phyloP scores from a whole-genome alignment of 495 filamentous ascomycete genomes.

The Filosporella fistucella region DNA sequence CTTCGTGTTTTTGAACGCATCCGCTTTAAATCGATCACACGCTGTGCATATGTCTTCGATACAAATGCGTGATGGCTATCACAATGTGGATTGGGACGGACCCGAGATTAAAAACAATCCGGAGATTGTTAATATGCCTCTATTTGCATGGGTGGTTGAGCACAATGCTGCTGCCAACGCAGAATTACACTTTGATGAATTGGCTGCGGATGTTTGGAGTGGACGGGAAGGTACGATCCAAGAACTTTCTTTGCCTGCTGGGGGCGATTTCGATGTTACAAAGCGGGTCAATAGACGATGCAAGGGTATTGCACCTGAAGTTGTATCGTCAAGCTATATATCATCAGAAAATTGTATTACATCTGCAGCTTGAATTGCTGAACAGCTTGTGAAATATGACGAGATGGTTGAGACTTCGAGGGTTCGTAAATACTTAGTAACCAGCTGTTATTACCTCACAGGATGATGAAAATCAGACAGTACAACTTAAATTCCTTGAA shows the following conservation, averaged over 20 bases:
- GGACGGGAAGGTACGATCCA: background rate
- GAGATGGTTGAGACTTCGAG: too few relatives aligned
- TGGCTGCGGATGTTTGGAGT: background rate
- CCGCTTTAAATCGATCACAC: background rate
- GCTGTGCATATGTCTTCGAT: background rate
- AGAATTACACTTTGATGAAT: conserved; percentile 35
- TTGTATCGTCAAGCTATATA: too few relatives aligned
- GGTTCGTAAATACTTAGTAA: too few relatives aligned
- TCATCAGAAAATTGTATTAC: too few relatives aligned
- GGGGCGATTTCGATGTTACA: too few relatives aligned
- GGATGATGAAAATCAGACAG: too few relatives aligned
- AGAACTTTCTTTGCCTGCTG: background rate
- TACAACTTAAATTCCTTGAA: too few relatives aligned
- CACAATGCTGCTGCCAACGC: conserved; percentile 60
- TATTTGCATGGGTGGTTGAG: conserved; percentile 57
- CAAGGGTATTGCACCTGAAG: too few relatives aligned
- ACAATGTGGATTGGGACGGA: background rate
- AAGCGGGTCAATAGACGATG: too few relatives aligned
- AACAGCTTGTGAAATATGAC: too few relatives aligned
- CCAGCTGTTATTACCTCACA: too few relatives aligned
- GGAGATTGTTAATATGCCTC: conserved; percentile 40
- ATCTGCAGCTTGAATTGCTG: too few relatives aligned
- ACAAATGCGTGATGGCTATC: background rate
- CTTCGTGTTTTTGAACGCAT: background rate
- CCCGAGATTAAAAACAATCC: background rate